phyloP scores from a whole-genome alignment of 768 basidiomycete species.

The Ephemerocybe angulata region DNA sequence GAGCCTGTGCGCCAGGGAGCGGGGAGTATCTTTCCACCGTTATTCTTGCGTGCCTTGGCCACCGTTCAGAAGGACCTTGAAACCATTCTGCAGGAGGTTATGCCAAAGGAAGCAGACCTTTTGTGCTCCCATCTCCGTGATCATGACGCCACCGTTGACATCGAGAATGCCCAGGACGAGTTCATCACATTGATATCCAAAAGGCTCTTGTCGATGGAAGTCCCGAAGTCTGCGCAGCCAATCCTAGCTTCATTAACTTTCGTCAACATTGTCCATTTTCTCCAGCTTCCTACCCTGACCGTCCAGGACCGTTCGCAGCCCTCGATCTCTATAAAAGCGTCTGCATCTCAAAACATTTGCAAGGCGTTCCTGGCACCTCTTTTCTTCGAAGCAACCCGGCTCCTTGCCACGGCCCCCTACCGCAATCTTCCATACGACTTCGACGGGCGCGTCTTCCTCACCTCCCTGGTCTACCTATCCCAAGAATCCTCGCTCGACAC shows the following conservation, averaged over 20 bases:
- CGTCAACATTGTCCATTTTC: conserved; percentile 18
- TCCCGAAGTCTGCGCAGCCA: not conserved
- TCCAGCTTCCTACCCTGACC: conserved; percentile 35
- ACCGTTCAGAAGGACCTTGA: not conserved
- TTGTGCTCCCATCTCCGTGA: not conserved
- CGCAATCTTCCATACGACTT: conserved; percentile 36
- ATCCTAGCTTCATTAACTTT: conserved; percentile 20
- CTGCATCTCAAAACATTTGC: conserved; percentile 30
- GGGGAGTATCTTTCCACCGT: not conserved
- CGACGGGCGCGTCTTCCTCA: conserved; percentile 50
- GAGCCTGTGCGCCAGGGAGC: conserved; percentile 22
- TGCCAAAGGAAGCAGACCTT: not conserved
- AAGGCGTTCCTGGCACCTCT: conserved; percentile 38
- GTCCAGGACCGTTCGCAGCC: conserved; percentile 38
- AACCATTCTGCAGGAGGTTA: not conserved
- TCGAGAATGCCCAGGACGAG: not conserved
- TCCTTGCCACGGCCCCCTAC: conserved; percentile 15
- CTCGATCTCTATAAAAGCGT: conserved; percentile 20
- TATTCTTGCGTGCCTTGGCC: not conserved
- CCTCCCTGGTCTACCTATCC: conserved; percentile 36
- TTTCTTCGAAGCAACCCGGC: conserved; percentile 28
- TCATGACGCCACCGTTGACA: not conserved
- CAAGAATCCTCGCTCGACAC: conserved; percentile 25
- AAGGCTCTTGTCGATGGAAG: not conserved
- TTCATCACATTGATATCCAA: not conserved